Conservation (phyloP, 2,329 filamentous ascomycete genomes). For the Fusarium torreyae region DNA sequence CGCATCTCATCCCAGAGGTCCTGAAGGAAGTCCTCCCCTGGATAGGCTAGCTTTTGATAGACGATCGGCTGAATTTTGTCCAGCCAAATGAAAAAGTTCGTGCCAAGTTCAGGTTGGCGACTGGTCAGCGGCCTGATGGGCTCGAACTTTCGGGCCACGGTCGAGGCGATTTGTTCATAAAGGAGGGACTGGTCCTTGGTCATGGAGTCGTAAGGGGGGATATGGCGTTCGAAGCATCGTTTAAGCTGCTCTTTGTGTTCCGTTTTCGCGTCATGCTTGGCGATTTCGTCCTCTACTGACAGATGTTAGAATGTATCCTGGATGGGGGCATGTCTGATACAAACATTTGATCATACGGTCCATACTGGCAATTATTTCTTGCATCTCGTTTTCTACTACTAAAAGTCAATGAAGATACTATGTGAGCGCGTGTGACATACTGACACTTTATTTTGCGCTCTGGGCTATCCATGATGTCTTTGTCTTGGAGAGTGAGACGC, state of each 20-base stretch:
- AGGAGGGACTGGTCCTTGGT: neutral
- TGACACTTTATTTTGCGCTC: neutral
- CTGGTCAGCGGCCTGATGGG: neutral
- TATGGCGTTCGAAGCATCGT: neutral
- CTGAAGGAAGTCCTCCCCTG: neutral
- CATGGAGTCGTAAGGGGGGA: neutral
- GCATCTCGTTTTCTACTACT: neutral
- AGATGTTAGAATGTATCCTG: neutral
- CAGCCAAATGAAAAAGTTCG: neutral
- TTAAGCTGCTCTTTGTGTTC: no score
- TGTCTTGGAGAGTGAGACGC: neutral
- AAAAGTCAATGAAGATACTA: neutral
- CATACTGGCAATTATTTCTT: neutral
- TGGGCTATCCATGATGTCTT: neutral
- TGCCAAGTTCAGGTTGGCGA: neutral
- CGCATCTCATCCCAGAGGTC: neutral
- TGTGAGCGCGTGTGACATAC: neutral
- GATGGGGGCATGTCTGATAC: neutral
- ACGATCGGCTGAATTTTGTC: no score
- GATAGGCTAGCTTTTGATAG: neutral
- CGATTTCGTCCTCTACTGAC: neutral
- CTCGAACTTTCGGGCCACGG: neutral
- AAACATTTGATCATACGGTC: neutral
- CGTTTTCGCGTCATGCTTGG: no score
- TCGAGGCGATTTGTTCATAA: neutral